A percentile compares a stretch with the other conserved stretches of the same genome.
These are phyloP conservation scores for Orobanche coerulescens DNA, from an alignment of 257 asterid species.

Conservation along the genomic window DNA sequence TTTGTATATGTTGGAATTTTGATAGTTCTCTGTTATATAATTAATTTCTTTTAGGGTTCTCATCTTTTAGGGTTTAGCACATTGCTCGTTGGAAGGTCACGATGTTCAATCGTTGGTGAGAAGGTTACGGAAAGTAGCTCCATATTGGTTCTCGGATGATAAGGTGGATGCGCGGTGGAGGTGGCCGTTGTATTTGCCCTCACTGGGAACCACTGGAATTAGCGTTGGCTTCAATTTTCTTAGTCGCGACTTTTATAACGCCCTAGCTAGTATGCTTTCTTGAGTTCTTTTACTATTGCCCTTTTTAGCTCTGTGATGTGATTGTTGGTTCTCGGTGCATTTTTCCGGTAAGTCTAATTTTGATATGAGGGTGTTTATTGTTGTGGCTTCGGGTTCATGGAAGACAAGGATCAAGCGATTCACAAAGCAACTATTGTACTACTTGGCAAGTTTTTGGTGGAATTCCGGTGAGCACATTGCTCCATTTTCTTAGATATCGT, in stretches of 20 bases:
- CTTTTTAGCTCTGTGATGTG: neutral
- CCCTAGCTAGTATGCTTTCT: constrained; percentile 64
- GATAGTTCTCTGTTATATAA: too few species aligned
- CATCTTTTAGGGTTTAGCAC: too few species aligned
- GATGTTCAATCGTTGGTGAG: constrained; percentile 33
- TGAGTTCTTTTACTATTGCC: neutral
- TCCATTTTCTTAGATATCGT: constrained; percentile 48
- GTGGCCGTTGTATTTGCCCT: constrained; percentile 69
- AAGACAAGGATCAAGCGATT: constrained; percentile 81
- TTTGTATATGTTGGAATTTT: too few species aligned
- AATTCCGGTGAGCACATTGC: constrained; percentile 85
- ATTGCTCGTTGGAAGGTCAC: constrained; percentile 24
- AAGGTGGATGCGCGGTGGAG: constrained; percentile 51
- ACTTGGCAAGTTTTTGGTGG: constrained; percentile 64
- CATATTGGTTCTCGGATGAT: constrained; percentile 72
- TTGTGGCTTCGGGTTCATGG: constrained; percentile 7
- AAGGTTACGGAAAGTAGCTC: constrained; percentile 71
- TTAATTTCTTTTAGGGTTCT: too few species aligned
- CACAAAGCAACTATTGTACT: constrained; percentile 56
- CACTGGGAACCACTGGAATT: constrained; percentile 75
- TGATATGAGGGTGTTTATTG: constrained; percentile 5
- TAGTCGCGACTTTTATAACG: constrained; percentile 75
- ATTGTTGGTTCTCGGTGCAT: neutral
- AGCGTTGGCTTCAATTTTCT: constrained; percentile 77
- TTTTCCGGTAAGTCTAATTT: neutral